phyloP scores from a whole-genome alignment of 805 yeast genomes.

The Sungouiozyma ichnusensis region DNA sequence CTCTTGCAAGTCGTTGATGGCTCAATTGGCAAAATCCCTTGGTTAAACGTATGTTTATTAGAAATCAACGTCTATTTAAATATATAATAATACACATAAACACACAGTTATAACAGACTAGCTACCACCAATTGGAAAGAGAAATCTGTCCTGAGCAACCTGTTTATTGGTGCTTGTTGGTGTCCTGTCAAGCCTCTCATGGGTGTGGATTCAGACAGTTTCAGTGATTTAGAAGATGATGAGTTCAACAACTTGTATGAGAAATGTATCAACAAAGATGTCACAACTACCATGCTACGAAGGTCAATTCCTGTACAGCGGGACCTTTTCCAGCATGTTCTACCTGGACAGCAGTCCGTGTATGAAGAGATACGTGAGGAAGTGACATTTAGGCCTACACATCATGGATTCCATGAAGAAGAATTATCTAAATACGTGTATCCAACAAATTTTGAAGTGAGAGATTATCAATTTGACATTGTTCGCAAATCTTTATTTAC shows the following conservation, averaged over 20 bases:
- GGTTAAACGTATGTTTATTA: not conserved
- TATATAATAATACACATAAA: too few species aligned
- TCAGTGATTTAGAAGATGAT: conserved; percentile 20
- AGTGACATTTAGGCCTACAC: conserved; percentile 35
- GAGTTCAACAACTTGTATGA: conserved; percentile 26
- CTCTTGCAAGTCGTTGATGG: not conserved
- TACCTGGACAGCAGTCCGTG: conserved; percentile 21
- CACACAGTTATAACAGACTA: too few species aligned
- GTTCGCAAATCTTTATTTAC: conserved; percentile 59
- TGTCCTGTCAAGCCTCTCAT: not conserved
- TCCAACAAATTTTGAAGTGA: conserved; percentile 72
- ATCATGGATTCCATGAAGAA: conserved; percentile 38
- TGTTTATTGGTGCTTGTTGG: not conserved
- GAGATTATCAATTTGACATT: conserved; percentile 85
- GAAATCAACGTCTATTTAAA: not conserved
- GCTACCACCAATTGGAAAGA: not conserved
- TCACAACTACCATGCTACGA: conserved; percentile 24
- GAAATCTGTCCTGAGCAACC: not conserved
- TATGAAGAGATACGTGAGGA: conserved; percentile 32
- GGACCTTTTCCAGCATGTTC: conserved; percentile 25
- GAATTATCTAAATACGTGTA: conserved; percentile 48
- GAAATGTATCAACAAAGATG: conserved; percentile 26
- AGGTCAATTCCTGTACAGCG: conserved; percentile 28
- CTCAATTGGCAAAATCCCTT: not conserved
- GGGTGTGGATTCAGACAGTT: conserved; percentile 6